Base-by-base conservation (phyloP, 1,284 basidiomycete genomes). In the Cryptococcus sp. region DNA sequence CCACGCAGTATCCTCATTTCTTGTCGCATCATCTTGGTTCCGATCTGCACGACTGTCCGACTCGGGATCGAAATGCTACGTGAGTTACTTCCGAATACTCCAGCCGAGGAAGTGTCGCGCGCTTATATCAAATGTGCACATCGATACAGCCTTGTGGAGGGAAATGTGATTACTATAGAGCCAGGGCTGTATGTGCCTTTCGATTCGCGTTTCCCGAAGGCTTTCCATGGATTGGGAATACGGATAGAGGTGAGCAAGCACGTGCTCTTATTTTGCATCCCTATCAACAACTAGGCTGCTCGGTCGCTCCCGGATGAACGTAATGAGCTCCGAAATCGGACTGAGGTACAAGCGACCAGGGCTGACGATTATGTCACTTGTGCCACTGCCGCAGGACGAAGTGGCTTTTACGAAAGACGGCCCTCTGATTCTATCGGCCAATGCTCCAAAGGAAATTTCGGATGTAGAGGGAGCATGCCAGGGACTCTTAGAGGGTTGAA, bases 391-490 rank as follows among this genome's bases (percentile, higher is more conserved):
- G 26, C 45, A 91, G 86, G 93, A 96, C 67, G 91, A 93, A 67
- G 87, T 96, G 0, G 81, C 93, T 0, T 83, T 96, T 10, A 85
- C 86, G 2, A 81, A 85, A 63, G 79, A 86, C 23, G 81, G 89
- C 57, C 85, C 88, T 0, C 75, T 83, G 4, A 83, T 96, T 0
- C 78, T 96, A 10, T 88, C 86, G 44, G 86, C 86, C 10, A 80
- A 85, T 46, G 92, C 91, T 37, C 93, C 93, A 0, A 95, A 95
- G 72, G 93, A 96, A 85, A 85, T 93, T 50, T 84, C 78, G 8
- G 93, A 96, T 72, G 83, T 96, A 3, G 93, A 96, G 78, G 89
- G 86, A 1, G 86, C 89, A 34, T 94, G 93, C 76, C 87, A 89
- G 72, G 89, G 89, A 8, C 69, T 84, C 40, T 72, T 92, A 25